These are phyloP conservation scores for Chaetomium sp. DNA, from an alignment of 2,329 filamentous ascomycete species.

Conservation along the genomic window DNA sequence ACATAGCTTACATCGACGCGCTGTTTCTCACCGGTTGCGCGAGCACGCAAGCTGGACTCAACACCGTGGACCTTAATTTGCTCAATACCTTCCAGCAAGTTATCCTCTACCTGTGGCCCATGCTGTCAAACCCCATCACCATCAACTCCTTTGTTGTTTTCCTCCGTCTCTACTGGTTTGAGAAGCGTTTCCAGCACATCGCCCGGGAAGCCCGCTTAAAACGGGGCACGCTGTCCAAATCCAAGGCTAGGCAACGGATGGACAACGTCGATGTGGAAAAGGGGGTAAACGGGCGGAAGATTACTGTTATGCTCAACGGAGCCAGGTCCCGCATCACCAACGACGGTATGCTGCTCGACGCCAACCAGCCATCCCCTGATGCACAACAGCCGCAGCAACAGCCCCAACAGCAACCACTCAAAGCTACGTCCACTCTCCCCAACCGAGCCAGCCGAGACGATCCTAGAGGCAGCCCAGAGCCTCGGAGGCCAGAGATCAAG, in stretches of 20 bases:
- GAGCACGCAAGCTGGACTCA: conserved; percentile 88
- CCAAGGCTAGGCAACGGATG: conserved; percentile 45
- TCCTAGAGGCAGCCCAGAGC: conserved; percentile 2
- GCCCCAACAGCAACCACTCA: conserved; percentile 21
- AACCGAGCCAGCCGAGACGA: conserved; percentile 4
- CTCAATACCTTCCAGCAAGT: conserved; percentile 68
- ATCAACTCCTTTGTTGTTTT: conserved; percentile 85
- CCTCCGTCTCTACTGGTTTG: conserved; percentile 93
- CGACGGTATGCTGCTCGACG: conserved; percentile 48
- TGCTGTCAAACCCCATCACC: conserved; percentile 75
- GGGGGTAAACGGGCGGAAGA: conserved; percentile 60
- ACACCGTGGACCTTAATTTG: conserved; percentile 64
- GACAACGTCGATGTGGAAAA: conserved; percentile 47
- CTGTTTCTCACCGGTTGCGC: conserved; percentile 81
- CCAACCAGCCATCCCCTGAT: conserved; percentile 23
- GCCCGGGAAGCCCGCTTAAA: conserved; percentile 64
- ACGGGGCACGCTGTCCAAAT: conserved; percentile 57
- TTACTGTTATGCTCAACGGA: conserved; percentile 57
- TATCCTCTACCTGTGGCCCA: conserved; percentile 62
- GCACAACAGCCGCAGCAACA: conserved; percentile 1
- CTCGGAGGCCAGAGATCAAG: conserved; percentile 44
- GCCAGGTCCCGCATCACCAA: conserved; percentile 53
- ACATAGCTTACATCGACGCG: conserved; percentile 74
- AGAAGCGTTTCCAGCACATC: conserved; percentile 86
- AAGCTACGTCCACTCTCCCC: conserved; percentile 12